Evolutionary conservation across 2,329 filamentous ascomycete species (phyloP), one percentile per base, ranked within the genome.

Genomic region (Lasiodiplodia hormozganensis): DNA sequence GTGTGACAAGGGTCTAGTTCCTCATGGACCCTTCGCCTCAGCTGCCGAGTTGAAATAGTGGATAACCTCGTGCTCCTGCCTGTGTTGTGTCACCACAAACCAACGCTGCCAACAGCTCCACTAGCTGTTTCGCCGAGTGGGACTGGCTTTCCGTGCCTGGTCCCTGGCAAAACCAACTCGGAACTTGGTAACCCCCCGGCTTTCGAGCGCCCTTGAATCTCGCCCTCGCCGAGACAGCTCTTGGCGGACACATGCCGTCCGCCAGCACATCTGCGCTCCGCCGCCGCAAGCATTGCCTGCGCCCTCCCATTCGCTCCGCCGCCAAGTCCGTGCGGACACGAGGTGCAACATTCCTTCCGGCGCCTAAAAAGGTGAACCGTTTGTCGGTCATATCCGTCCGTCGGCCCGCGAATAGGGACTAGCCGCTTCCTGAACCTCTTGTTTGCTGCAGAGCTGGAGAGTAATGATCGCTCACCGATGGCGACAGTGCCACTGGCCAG

Each of bases 201-300:
- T 14, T 51, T 23, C 40, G 36, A 28, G 58, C 23, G 40, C 14
- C 12, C 21, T 25, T 51, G 23, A 40, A 34, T 62, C 58, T 62
- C 58, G 58, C 58, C 40, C 23, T 62, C 58, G 16, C 58, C 58
- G 58, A 62, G 58, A 62, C 58, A 51, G 18, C 40, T 34, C 40
- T 51, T 62, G 25, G 58, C 40, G 7, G 11, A 43, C 23, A 62
- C 40, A 43, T 31, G 34, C 58, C 58, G 16, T 49, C 58, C 58
- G 58, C 40, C 23, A n/a, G 21, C 40, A 43, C 16, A 28, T 43
- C 12, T 34, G 58, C 43, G 58, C 40, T 62, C 58, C 40, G 58
- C 43, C 21, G 23, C 31, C 36, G 16, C 16, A 62, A 18, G 40
- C 47, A 23, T 7, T 7, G 28, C 23, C 56, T 18, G n/a, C n/a